Evolutionary conservation across 1,139 yeast species (phyloP), one percentile per base, ranked within the genome.

Genomic region (Scheffersomyces cryptocercus): DNA sequence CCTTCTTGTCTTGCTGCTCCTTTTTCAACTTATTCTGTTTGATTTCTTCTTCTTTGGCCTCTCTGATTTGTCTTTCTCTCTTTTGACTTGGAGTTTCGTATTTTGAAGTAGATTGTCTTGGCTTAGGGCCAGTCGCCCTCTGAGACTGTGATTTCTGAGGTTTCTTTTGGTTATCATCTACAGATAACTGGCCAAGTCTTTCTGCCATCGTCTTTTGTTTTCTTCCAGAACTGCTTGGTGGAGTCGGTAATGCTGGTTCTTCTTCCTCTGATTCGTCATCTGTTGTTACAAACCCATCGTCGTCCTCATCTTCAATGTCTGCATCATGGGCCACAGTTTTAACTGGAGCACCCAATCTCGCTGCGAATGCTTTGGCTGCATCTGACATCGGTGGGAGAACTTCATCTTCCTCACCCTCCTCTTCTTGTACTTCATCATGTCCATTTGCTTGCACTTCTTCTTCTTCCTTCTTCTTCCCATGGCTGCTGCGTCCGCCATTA

Each of bases 351-450:
- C 66, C 64, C 8, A 63, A 42, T 38, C 70, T 51, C 1, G 63
- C 52, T 1, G 70, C 70, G 37, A 65, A 54, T 8, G 61, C 52
- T 35, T 46, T 52, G 2, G 61, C 69, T 3, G 70, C 68, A 2
- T 55, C 56, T 0, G 65, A 49, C 62, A 59, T 55, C 5, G 67
- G 63, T 1, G 56, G 55, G 14, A 49, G 44, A 16, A 45, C 51
- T 10, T 55, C 62, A 6, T 53, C 55, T 5, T 45, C 49, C 26
- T 20, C 26, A 2, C 7, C 26, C 26, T 6, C 26, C 20, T 5
- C 5, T 43, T 30, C 36, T n/a, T 42, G 29, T n/a, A 29, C 28
- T 7, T 33, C 20, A 5, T 26, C 11, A 20, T 6, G 26, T 20
- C 26, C 26, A 3, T 43, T 40, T n/a, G 31, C 40, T 13, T 39